These are phyloP conservation scores for Gonium pectorale DNA, from an alignment of 139 green algal species.

Conservation along the genomic window DNA sequence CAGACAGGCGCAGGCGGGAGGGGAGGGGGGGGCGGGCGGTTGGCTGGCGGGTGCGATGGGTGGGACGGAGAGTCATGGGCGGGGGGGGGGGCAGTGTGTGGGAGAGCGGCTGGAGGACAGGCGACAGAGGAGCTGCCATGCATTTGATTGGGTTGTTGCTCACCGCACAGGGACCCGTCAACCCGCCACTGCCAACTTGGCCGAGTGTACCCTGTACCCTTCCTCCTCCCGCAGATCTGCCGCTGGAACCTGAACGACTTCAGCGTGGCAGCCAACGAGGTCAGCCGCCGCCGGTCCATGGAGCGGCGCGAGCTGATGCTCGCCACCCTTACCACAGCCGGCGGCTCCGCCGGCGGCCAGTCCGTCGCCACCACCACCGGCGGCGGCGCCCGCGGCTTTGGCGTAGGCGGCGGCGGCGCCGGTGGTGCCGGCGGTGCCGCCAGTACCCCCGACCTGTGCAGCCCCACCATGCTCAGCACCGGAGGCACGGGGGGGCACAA, in stretches of 20 bases:
- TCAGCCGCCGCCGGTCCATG: background rate
- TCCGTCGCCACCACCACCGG: background rate
- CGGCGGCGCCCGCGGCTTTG: background rate
- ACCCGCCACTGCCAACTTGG: too few relatives aligned
- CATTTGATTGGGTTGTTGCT: too few relatives aligned
- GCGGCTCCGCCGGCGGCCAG: background rate
- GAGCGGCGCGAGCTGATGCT: conserved; percentile 26
- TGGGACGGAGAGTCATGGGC: background rate
- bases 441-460: background rate
- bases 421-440: background rate
- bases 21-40: background rate
- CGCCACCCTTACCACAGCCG: background rate
- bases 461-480: background rate
- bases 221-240: background rate
- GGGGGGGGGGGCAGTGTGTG: background rate
- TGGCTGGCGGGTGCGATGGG: background rate
- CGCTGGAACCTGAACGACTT: conserved; percentile 26
- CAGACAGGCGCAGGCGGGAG: background rate
- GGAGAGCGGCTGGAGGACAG: too few relatives aligned
- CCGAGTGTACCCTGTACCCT: too few relatives aligned
- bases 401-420: background rate
- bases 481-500: background rate
- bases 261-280: background rate
- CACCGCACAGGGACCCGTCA: too few relatives aligned
- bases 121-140: too few relatives aligned